phyloP scores from a whole-genome alignment of 805 yeast species.

The Candida silvicultrix region DNA sequence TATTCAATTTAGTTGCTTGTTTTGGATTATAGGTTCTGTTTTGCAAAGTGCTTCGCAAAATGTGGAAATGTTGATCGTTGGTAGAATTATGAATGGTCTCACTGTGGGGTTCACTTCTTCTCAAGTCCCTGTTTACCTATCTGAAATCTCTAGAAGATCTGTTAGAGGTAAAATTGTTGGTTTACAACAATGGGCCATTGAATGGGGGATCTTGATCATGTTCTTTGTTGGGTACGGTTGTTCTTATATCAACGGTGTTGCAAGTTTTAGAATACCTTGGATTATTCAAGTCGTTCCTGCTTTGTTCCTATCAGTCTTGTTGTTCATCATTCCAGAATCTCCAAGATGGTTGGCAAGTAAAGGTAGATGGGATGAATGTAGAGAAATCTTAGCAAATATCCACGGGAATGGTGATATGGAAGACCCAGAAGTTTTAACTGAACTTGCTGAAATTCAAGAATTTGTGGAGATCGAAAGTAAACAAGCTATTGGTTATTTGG shows the following conservation, averaged over 20 bases:
- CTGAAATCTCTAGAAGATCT: background rate
- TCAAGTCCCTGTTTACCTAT: conserved; percentile 40
- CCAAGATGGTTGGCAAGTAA: conserved; percentile 46
- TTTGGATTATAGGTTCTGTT: conserved; percentile 54
- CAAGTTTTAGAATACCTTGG: conserved; percentile 26
- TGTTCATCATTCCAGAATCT: conserved; percentile 48
- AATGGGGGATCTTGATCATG: conserved; percentile 35
- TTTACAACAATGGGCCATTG: conserved; percentile 45
- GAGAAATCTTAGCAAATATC: conserved; percentile 37
- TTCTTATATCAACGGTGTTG: conserved; percentile 12
- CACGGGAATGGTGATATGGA: conserved; percentile 41
- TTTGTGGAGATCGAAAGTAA: conserved; percentile 54
- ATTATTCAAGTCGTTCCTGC: conserved; percentile 30
- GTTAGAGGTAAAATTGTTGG: conserved; percentile 6
- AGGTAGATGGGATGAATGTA: conserved; percentile 33
- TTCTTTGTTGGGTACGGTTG: conserved; percentile 24
- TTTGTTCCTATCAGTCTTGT: conserved; percentile 38
- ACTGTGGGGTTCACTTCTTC: conserved; percentile 73
- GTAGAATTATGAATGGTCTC: conserved; percentile 58
- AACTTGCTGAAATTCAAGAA: conserved; percentile 42
- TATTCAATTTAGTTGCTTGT: conserved; percentile 33
- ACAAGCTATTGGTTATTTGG: conserved; percentile 25
- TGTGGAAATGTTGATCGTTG: conserved; percentile 41
- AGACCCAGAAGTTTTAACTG: conserved; percentile 25
- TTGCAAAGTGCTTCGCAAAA: conserved; percentile 41